Conservation (phyloP, 345 rosid genomes). For the Xanthoceras sorbifolium region DNA sequence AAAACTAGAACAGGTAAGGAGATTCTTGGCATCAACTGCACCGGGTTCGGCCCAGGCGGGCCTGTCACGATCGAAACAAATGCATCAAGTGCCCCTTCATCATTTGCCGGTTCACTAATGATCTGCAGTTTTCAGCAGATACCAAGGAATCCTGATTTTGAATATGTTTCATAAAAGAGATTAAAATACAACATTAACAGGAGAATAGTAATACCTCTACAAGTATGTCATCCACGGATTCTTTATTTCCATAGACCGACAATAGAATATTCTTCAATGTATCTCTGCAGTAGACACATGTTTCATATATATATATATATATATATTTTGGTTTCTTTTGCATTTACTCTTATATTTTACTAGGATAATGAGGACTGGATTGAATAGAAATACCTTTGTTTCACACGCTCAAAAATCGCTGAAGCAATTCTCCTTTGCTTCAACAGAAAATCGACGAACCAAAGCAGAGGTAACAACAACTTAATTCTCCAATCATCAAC, state of each 20-base stretch:
- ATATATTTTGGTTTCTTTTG: too few species aligned
- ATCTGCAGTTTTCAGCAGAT: conserved; percentile 45
- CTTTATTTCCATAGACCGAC: conserved; percentile 77
- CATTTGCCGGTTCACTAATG: conserved; percentile 73
- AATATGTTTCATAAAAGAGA: background rate
- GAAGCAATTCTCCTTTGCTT: conserved; percentile 70
- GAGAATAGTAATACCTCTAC: conserved; percentile 57
- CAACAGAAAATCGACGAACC: conserved; percentile 72
- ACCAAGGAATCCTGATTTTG: background rate
- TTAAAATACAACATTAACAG: background rate
- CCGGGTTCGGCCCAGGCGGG: conserved; percentile 92
- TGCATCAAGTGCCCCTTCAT: conserved; percentile 87
- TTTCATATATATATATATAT: background rate
- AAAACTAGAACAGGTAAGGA: conserved; percentile 61
- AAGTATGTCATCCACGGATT: conserved; percentile 74
- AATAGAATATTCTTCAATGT: conserved; percentile 60
- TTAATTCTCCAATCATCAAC: conserved; percentile 98
- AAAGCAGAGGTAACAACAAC: conserved; percentile 69
- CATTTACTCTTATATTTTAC: background rate
- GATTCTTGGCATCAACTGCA: conserved; percentile 58
- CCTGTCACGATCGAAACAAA: conserved; percentile 83
- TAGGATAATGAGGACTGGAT: background rate
- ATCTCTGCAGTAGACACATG: conserved; percentile 50
- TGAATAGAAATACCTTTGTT: conserved; percentile 49
- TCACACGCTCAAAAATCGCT: conserved; percentile 70